These are phyloP conservation scores for Aspergillus neoniger DNA, from an alignment of 2,329 filamentous ascomycete genomes.

Conservation along the genomic window DNA sequence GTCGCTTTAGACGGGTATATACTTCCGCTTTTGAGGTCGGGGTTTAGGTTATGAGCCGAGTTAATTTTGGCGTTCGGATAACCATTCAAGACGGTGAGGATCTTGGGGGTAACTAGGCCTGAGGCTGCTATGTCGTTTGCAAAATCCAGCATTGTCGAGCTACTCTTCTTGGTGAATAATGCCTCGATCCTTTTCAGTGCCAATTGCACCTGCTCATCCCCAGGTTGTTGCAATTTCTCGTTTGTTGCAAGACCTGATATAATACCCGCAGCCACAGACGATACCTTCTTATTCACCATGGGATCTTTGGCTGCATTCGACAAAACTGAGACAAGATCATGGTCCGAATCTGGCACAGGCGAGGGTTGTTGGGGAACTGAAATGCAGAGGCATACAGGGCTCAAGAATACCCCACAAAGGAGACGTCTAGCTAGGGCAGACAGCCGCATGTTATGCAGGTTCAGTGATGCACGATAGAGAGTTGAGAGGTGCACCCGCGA, in stretches of 20 bases:
- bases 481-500: background rate
- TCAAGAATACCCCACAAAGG: background rate
- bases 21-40: background rate
- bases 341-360: background rate
- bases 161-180: conserved; percentile 7
- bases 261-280: background rate
- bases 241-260: background rate
- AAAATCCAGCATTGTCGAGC: background rate
- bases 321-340: conserved; percentile 6
- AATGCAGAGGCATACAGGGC: background rate
- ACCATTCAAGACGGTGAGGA: conserved; percentile 18
- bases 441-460: background rate
- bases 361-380: background rate
- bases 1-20: conserved; percentile 25
- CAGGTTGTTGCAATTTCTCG: background rate
- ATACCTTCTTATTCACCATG: background rate
- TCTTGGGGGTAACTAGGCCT: conserved; percentile 19
- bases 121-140: conserved; percentile 11
- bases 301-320: conserved; percentile 1
- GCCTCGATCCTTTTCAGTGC: conserved; percentile 3
- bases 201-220: background rate
- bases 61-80: conserved; percentile 20
- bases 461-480: background rate
- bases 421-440: background rate
- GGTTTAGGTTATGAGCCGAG: conserved; percentile 21